phyloP scores from a whole-genome alignment of 208 protist genomes.

The Strigomonas galati region DNA sequence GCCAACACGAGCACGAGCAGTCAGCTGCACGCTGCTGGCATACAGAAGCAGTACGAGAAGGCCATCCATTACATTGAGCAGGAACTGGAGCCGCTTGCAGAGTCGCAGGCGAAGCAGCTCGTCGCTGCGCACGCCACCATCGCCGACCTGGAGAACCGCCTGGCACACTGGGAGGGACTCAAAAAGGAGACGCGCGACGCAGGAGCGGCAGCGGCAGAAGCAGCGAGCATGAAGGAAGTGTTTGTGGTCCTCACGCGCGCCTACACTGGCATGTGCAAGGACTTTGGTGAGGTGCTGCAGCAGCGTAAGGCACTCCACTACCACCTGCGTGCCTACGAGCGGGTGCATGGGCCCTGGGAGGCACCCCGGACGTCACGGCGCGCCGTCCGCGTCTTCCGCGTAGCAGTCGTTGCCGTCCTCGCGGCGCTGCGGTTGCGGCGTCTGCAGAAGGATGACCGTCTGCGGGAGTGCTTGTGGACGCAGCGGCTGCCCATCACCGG shows the following conservation, averaged over 20 bases:
- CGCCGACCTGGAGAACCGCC: conserved; percentile 4
- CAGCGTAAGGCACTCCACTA: conserved; percentile 37
- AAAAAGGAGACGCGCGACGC: background rate
- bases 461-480: conserved; percentile 9
- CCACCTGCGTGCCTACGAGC: conserved; percentile 16
- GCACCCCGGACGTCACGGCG: background rate
- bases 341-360: conserved; percentile 2
- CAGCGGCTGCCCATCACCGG: conserved; percentile 13
- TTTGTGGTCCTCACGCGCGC: conserved; percentile 24
- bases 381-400: conserved; percentile 18
- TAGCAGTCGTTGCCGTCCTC: conserved; percentile 36
- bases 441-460: background rate
- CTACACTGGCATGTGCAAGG: conserved; percentile 33
- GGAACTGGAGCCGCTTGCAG: conserved; percentile 34
- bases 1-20: background rate
- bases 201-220: background rate
- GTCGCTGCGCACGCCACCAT: conserved; percentile 12
- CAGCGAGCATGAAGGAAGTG: conserved; percentile 9
- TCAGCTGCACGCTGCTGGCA: background rate
- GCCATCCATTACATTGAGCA: conserved; percentile 28
- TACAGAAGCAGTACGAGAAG: conserved; percentile 31
- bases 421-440: conserved; percentile 25
- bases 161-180: background rate
- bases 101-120: conserved; percentile 24
- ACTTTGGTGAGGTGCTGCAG: conserved; percentile 38